A percentile compares a stretch with the other conserved stretches of the same genome.
Conservation (phyloP, 83 land plant species). For the Picea mariana region DNA sequence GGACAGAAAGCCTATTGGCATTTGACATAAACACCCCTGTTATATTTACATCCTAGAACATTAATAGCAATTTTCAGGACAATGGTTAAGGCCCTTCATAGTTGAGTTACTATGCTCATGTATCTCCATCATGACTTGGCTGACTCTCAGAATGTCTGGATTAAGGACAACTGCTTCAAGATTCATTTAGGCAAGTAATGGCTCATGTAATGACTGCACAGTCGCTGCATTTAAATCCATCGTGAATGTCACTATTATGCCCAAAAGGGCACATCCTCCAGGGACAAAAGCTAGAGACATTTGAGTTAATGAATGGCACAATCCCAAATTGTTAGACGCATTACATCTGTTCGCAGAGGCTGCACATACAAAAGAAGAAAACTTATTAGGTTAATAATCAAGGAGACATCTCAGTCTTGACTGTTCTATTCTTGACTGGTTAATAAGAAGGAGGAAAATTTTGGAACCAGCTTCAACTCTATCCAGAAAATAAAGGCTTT, state of each 20-base stretch:
- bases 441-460: neutral
- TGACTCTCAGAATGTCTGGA: neutral
- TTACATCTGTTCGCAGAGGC: conserved; percentile 20
- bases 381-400: neutral
- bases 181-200: conserved; percentile 42
- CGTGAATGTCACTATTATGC: conserved; percentile 43
- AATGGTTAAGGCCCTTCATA: too few species aligned
- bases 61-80: too few species aligned
- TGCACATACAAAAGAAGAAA: neutral
- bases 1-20: too few species aligned
- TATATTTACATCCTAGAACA: too few species aligned
- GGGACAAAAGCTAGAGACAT: conserved; percentile 58
- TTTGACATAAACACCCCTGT: too few species aligned
- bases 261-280: conserved; percentile 52
- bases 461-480: neutral
- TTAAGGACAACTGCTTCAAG: neutral
- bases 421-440: neutral
- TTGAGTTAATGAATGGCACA: conserved; percentile 37
- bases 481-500: neutral
- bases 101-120: too few species aligned
- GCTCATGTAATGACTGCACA: conserved; percentile 35
- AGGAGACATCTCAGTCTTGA: neutral
- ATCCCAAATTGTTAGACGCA: neutral
- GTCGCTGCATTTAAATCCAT: conserved; percentile 40
- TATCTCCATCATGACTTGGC: too few species aligned